Evolutionary conservation across 352 stramenopile species (phyloP), one percentile per base, ranked within the genome.

Genomic region (Globisporangium orthogonon): DNA sequence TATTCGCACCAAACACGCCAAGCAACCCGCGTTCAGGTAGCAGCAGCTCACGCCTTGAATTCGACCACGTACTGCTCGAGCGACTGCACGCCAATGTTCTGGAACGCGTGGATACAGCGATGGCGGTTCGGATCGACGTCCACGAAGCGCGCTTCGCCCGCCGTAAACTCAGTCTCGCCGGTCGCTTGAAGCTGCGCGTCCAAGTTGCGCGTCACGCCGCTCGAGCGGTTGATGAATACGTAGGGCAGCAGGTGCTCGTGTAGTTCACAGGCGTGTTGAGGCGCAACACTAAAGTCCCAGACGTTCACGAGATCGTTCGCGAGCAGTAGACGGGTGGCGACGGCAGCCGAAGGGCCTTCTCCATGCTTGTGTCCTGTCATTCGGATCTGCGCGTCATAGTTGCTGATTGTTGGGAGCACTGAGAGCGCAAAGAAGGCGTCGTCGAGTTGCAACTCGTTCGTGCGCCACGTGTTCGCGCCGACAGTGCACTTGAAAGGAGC

Each of bases 31-130:
- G 33, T 33, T 45, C 33, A 28, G 29, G 9, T 29, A 54, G 28
- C 50, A 2, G 29, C 39, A 28, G 28, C 23, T 54, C 10, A 65
- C 9, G 33, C 7, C 30, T 64, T 67, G 50, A 78, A 76, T 60
- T 78, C 70, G 17, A 78, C 47, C 29, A 78, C 63, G 47, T 78
- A 78, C 46, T 78, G 67, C 18, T 78, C 56, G 41, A 76, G 54
- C 9, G 54, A 47, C 4, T 41, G 18, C 4, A 39, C 5, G 0
- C 65, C 65, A 0, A 60, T 54, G 57, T 78, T 78, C 46, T 63
- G 58, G 56, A 76, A 76, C 35, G 70, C 70, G 40, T 78, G 70
- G 17, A 78, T 55, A 33, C 62, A 66, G 29, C 49, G 49, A n/a
- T 50, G 40, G 2, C n/a, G 4, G 1, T 15, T 52, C 10, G 58